Evolutionary conservation across 2,329 filamentous ascomycete genomes (phyloP).

Genomic region (Epichloe aotearoae): DNA sequence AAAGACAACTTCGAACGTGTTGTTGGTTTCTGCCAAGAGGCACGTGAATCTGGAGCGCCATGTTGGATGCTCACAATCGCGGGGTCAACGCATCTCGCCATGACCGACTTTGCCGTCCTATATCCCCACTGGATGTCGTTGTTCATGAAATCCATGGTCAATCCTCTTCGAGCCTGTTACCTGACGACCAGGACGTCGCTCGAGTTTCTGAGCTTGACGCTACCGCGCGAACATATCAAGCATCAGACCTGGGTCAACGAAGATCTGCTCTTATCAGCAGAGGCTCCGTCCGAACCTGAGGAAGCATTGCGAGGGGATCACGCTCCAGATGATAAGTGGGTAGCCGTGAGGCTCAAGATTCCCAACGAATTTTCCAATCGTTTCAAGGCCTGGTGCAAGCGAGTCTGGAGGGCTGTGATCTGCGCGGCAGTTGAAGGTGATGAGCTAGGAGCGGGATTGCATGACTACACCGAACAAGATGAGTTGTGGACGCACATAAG

Average conservation of each 20-base stretch:
- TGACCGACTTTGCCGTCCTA: conserved; percentile 53
- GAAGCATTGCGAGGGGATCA: conserved; percentile 35
- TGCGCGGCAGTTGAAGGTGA: conserved; percentile 2
- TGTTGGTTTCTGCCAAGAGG: conserved; percentile 42
- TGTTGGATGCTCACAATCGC: conserved; percentile 39
- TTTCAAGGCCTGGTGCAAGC: conserved; percentile 28
- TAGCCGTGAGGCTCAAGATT: conserved; percentile 43
- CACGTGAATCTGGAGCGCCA: conserved; percentile 28
- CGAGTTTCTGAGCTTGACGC: conserved; percentile 44
- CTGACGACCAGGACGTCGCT: conserved; percentile 49
- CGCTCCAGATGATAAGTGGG: conserved; percentile 44
- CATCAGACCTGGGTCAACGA: conserved; percentile 42
- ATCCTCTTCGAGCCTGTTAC: conserved; percentile 48
- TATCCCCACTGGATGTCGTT: conserved; percentile 46
- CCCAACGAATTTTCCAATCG: conserved; percentile 42
- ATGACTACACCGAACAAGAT: conserved; percentile 10
- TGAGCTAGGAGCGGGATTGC: conserved; percentile 7
- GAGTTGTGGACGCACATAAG: conserved; percentile 14
- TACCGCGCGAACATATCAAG: conserved; percentile 32
- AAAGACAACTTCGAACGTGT: conserved; percentile 47
- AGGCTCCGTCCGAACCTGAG: conserved; percentile 25
- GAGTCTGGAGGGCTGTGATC: conserved; percentile 15
- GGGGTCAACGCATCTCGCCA: conserved; percentile 52
- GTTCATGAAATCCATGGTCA: conserved; percentile 49
- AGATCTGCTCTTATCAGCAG: conserved; percentile 30